Evolutionary conservation across 2,329 filamentous ascomycete species (phyloP), one percentile per base, ranked within the genome.

Genomic region (Chaetomium sp.): DNA sequence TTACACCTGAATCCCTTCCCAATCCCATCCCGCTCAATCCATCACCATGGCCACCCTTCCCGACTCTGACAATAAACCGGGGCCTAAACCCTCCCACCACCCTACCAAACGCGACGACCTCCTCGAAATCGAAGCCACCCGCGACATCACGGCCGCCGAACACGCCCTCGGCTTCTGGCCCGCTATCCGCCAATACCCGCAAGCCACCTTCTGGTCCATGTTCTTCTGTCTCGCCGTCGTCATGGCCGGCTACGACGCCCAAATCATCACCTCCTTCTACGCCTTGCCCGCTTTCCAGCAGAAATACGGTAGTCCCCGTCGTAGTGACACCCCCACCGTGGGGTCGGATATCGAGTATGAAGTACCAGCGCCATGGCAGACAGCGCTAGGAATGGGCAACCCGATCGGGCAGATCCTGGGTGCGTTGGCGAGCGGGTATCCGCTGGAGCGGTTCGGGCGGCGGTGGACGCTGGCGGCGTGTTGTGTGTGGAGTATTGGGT

Each of bases 241-340:
- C 59, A 84, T 84, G 79, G 67, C 78, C 43, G 81, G 81, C 4
- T 87, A 86, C 63, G 83, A 86, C 65, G 79, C 81, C 0, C 82
- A 86, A 65, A 75, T 87, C 8, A 74, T 86, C 14, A 81, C 81
- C 32, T 82, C 83, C 58, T 74, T 87, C 52, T 85, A 81, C 62
- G 77, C 79, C 2, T 79, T 77, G 49, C 79, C 80, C 0, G 76
- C 77, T n/a, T 85, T 84, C 63, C 75, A 79, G 59, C 65, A 67
- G 19, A 76, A 82, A 59, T 84, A 82, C 63, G 81, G 81, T 2
- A 77, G 81, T 57, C 56, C 70, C 3, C 79, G 74, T 53, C 14
- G 14, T 6, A 61, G 77, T 11, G 72, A 73, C 19, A 68, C 3
- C 19, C 19, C 19, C 19, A 2, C 19, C 3, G 19, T 2, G 19